Evolutionary conservation across 148 eudicot species (phyloP).

Genomic region (Mesembryanthemum crystallinum): DNA sequence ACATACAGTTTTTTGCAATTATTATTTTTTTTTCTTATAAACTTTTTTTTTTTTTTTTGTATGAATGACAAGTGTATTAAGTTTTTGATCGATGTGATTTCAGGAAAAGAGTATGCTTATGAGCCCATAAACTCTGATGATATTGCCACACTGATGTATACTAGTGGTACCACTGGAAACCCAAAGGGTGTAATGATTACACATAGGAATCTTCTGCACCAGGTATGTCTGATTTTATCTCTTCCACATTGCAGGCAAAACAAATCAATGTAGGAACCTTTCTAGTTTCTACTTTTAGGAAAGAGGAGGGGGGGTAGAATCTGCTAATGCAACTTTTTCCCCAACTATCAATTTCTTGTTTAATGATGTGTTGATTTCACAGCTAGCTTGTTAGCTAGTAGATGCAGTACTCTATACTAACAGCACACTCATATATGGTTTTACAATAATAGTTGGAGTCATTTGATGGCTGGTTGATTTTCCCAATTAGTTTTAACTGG

Average conservation of each 20-base stretch:
- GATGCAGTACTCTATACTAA: not conserved
- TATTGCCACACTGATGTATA: constrained; percentile 81
- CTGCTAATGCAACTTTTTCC: no score
- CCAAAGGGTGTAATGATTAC: constrained; percentile 99
- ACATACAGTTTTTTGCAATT: not conserved
- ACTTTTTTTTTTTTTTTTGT: constrained; percentile 6
- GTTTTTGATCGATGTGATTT: constrained; percentile 17
- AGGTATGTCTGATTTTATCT: constrained; percentile 42
- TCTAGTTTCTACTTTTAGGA: not conserved
- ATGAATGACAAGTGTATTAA: not conserved
- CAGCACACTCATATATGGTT: not conserved
- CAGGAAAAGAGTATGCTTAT: constrained; percentile 62
- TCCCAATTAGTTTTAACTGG: not conserved
- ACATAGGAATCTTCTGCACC: constrained; percentile 86
- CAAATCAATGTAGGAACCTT: not conserved
- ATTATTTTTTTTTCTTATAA: no score
- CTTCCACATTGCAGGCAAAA: not conserved
- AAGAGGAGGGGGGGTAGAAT: not conserved
- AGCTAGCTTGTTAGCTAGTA: not conserved
- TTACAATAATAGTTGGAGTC: not conserved
- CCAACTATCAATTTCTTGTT: not conserved
- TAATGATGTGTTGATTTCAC: not conserved
- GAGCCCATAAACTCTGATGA: constrained; percentile 79
- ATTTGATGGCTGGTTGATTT: not conserved
- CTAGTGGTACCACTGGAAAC: constrained; percentile 94